Percentiles rank a stretch among this genome's conserved stretches.
Evolutionary conservation across 73 alveolate species (phyloP).

Genomic region (Paramecium sexaurelia): DNA sequence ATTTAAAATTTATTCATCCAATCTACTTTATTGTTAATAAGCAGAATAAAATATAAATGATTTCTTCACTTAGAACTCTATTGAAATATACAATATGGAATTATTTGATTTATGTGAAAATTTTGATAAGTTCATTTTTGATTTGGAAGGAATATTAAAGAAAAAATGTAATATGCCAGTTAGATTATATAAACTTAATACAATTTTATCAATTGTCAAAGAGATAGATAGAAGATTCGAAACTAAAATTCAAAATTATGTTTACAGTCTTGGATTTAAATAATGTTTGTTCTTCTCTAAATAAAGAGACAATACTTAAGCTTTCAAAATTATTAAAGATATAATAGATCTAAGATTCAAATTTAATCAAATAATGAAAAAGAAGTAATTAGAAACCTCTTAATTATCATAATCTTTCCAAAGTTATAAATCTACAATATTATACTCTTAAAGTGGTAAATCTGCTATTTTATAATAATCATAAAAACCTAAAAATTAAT

Average conservation of each 20-base stretch:
- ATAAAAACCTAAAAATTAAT: not conserved
- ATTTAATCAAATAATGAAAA: not conserved
- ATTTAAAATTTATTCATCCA: not conserved
- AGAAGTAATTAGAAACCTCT: not conserved
- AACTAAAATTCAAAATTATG: not conserved
- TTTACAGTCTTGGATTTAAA: not conserved
- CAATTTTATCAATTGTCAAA: not conserved
- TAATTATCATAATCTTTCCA: not conserved
- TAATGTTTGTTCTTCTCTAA: not conserved
- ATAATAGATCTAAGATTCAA: not conserved
- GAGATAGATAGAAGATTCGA: not conserved
- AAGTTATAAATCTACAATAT: not conserved
- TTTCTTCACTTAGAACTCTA: not conserved
- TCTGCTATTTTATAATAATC: not conserved
- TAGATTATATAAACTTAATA: not conserved
- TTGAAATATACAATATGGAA: not conserved
- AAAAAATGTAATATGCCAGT: not conserved
- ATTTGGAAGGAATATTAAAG: not conserved
- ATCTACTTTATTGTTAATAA: not conserved
- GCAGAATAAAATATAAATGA: not conserved
- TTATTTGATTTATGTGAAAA: not conserved
- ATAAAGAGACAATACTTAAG: not conserved
- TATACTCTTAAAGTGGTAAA: not conserved
- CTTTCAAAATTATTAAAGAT: not conserved
- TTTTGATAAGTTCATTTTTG: not conserved